Percentiles rank a stretch among this genome's conserved stretches.
These are phyloP conservation scores for Metarhizium brunneum DNA, from an alignment of 2,329 filamentous ascomycete species.

Conservation along the genomic window DNA sequence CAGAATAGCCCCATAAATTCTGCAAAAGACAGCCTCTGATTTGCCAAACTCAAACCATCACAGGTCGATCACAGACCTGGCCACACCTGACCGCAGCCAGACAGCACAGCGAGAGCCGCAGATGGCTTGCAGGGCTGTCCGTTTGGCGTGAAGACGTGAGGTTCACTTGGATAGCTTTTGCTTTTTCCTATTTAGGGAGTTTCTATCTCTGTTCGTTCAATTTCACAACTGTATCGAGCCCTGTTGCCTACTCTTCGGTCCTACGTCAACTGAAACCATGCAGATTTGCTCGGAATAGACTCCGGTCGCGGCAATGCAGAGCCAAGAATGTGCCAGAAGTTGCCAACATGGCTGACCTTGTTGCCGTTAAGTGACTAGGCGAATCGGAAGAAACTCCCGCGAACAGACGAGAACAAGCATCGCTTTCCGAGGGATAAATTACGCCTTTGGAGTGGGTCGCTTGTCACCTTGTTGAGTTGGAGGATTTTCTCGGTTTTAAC, in stretches of 20 bases:
- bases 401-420: neutral
- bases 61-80: neutral
- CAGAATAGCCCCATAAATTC: neutral
- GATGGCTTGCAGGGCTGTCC: neutral
- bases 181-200: no score
- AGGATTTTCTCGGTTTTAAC: neutral
- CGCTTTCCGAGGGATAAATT: neutral
- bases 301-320: neutral
- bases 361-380: neutral
- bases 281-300: neutral
- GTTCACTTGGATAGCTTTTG: no score
- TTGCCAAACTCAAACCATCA: neutral
- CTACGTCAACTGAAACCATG: no score
- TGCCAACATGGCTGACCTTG: neutral
- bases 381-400: neutral
- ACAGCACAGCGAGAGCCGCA: neutral
- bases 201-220: no score
- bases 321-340: neutral
- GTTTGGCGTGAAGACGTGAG: no score
- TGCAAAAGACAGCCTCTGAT: neutral
- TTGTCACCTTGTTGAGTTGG: neutral
- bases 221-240: no score
- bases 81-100: neutral
- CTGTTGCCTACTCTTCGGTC: no score
- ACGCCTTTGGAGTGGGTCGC: conserved; percentile 1